phyloP scores from a whole-genome alignment of 2,329 filamentous ascomycete genomes.

The Xylariaceae sp. region DNA sequence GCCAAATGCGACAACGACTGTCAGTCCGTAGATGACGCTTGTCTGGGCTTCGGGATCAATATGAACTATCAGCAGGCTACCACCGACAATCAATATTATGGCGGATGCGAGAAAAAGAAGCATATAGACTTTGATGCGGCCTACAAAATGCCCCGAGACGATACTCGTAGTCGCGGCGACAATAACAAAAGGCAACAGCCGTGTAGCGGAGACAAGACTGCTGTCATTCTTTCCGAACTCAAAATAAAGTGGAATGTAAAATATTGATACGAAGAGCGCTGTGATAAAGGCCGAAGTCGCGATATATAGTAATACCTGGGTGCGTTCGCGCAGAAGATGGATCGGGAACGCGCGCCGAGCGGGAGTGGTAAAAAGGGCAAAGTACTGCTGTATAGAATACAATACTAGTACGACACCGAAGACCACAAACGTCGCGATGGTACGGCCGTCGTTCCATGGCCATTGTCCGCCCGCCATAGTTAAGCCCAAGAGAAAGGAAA shows the following conservation, averaged over 20 bases:
- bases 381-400: conserved; percentile 52
- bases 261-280: conserved; percentile 46
- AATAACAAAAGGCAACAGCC: conserved; percentile 48
- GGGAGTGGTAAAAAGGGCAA: conserved; percentile 46
- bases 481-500: conserved; percentile 51
- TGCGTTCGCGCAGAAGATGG: conserved; percentile 46
- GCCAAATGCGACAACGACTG: conserved; percentile 41
- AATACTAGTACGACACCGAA: conserved; percentile 48
- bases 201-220: conserved; percentile 46
- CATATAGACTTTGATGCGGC: conserved; percentile 44
- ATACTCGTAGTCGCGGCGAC: conserved; percentile 37
- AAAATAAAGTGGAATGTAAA: conserved; percentile 59
- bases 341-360: conserved; percentile 50
- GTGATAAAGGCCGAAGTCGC: conserved; percentile 41
- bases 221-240: conserved; percentile 52
- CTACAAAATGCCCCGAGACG: conserved; percentile 42
- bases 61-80: conserved; percentile 34
- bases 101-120: conserved; percentile 42
- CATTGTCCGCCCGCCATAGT: conserved; percentile 55
- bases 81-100: conserved; percentile 39
- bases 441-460: conserved; percentile 51
- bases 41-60: conserved; percentile 31
- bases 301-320: conserved; percentile 50
- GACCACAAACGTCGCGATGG: conserved; percentile 53
- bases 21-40: conserved; percentile 42